phyloP scores from a whole-genome alignment of 208 protist genomes.

The Vickermania spadyakhi region DNA sequence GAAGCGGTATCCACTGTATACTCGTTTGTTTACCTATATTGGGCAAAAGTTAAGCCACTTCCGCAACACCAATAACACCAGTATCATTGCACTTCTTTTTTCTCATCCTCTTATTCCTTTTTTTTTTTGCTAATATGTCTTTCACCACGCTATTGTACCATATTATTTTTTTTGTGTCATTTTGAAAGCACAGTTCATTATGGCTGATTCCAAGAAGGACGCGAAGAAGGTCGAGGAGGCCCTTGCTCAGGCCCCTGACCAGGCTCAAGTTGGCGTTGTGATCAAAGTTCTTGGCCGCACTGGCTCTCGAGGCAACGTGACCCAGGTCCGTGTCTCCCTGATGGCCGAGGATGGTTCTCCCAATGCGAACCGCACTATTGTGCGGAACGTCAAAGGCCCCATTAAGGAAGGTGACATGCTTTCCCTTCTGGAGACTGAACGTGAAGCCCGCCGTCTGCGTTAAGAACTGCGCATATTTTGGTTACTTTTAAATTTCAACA shows the following conservation, averaged over 20 bases:
- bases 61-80: no score
- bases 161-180: no score
- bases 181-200: no score
- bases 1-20: not conserved
- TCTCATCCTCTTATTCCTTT: no score
- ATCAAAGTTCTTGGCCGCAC: slow-evolving; percentile 98
- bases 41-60: no score
- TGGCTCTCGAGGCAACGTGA: slow-evolving; percentile 99
- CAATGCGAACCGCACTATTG: slow-evolving; percentile 93
- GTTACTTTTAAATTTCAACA: no score
- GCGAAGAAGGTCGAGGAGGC: slow-evolving; percentile 84
- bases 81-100: no score
- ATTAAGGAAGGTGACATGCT: slow-evolving; percentile 98
- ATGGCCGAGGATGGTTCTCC: slow-evolving; percentile 82
- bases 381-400: slow-evolving; percentile 99
- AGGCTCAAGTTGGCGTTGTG: slow-evolving; percentile 93
- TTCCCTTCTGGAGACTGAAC: slow-evolving; percentile 99
- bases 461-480: slow-evolving; percentile 63
- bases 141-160: no score
- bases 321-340: slow-evolving; percentile 96
- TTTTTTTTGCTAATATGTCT: no score
- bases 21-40: no score
- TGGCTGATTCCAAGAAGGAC: slow-evolving; percentile 68
- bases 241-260: slow-evolving; percentile 49
- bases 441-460: slow-evolving; percentile 98